These are phyloP conservation scores for Acacia pycnantha DNA, from an alignment of 331 rosid genomes.

Conservation along the genomic window DNA sequence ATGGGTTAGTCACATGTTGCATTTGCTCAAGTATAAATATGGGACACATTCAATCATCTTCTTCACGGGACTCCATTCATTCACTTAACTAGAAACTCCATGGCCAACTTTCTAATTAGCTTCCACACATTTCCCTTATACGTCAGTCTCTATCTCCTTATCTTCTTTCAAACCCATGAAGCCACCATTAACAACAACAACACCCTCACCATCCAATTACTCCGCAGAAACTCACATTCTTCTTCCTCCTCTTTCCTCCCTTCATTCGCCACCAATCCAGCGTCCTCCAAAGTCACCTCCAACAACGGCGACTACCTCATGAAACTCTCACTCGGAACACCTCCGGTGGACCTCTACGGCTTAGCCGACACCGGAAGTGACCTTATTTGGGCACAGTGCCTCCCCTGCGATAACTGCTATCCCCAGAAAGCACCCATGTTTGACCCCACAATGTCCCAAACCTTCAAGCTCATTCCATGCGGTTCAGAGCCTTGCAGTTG, in stretches of 20 bases:
- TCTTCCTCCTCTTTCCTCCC: constrained; percentile 10
- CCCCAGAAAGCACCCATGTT: constrained; percentile 44
- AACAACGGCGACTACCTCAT: constrained; percentile 51
- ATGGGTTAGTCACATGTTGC: background rate
- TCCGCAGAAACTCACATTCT: constrained; percentile 18
- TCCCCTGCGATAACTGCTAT: constrained; percentile 50
- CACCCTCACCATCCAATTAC: constrained; percentile 34
- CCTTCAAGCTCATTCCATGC: constrained; percentile 42
- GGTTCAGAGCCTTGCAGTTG: constrained; percentile 35
- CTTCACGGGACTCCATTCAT: constrained; percentile 13
- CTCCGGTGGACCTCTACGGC: constrained; percentile 50
- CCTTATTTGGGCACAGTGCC: constrained; percentile 53
- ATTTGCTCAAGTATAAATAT: background rate
- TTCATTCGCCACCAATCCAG: constrained; percentile 19
- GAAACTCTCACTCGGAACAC: constrained; percentile 53
- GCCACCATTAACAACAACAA: constrained; percentile 1
- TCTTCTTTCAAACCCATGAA: constrained; percentile 28
- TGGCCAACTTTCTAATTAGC: constrained; percentile 38
- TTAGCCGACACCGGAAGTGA: constrained; percentile 59
- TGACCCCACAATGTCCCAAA: constrained; percentile 45
- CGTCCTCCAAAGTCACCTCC: constrained; percentile 32
- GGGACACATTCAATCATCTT: background rate
- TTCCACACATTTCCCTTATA: constrained; percentile 6
- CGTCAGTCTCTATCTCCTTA: background rate
- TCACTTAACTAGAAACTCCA: constrained; percentile 10